These are phyloP conservation scores for Xylariaceae sp. DNA, from an alignment of 2,329 filamentous ascomycete species.

Conservation along the genomic window DNA sequence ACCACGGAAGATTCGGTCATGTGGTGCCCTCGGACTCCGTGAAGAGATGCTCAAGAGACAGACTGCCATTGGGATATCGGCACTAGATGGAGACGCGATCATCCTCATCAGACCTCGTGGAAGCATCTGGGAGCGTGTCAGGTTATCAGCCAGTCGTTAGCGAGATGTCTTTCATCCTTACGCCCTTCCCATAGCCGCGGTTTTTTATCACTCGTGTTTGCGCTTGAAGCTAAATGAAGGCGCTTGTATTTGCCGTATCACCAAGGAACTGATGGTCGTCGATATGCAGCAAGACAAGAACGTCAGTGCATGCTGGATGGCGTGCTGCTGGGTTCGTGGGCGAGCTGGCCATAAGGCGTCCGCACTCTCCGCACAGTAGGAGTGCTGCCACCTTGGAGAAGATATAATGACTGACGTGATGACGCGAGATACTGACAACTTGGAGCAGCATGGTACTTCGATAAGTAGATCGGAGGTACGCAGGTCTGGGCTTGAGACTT, in stretches of 20 bases:
- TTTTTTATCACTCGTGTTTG: slow-evolving; percentile 25
- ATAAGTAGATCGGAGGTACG: slow-evolving; percentile 35
- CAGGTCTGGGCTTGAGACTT: neutral
- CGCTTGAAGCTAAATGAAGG: slow-evolving; percentile 40
- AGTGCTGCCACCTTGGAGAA: too few relatives aligned
- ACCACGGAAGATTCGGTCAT: slow-evolving; percentile 33
- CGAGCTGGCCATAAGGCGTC: too few relatives aligned
- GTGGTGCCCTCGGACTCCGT: slow-evolving; percentile 21
- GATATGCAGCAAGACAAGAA: slow-evolving; percentile 27
- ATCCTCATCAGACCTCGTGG: too few relatives aligned
- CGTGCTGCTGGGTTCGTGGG: too few relatives aligned
- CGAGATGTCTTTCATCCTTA: slow-evolving; percentile 15
- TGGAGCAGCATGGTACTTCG: slow-evolving; percentile 40
- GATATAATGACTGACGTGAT: slow-evolving; percentile 36
- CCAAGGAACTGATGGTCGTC: slow-evolving; percentile 39
- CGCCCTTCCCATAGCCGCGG: slow-evolving; percentile 23
- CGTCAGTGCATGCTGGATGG: slow-evolving; percentile 29
- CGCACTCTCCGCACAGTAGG: neutral
- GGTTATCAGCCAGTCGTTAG: too few relatives aligned
- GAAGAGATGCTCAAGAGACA: slow-evolving; percentile 31
- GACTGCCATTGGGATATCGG: slow-evolving; percentile 41
- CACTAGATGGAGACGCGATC: slow-evolving; percentile 32
- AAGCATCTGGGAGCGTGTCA: too few relatives aligned
- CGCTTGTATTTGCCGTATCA: slow-evolving; percentile 50
- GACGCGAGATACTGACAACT: slow-evolving; percentile 40